These are phyloP conservation scores for Prunus salicina DNA, from an alignment of 306 rosid species.

Conservation along the genomic window DNA sequence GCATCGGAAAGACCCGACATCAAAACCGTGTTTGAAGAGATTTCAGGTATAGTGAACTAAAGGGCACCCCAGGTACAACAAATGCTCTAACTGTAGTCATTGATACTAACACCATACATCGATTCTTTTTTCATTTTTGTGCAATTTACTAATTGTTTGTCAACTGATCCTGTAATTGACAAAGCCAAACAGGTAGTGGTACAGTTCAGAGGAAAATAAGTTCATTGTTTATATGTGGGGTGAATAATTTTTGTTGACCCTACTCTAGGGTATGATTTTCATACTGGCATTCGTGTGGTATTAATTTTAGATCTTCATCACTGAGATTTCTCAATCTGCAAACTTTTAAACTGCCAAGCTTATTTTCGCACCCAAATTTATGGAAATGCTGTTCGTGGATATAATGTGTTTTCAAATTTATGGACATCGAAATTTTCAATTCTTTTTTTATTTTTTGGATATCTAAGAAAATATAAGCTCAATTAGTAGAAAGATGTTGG, in stretches of 20 bases:
- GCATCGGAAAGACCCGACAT: constrained; percentile 81
- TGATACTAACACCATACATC: constrained; percentile 29
- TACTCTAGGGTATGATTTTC: neutral
- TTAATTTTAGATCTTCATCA: neutral
- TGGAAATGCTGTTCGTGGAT: no score
- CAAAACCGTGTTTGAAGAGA: constrained; percentile 58
- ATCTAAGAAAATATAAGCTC: no score
- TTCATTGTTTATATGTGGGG: neutral
- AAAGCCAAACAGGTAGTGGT: neutral
- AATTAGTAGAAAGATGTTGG: no score
- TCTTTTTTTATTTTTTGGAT: no score
- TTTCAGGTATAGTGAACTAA: constrained; percentile 43
- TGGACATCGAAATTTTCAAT: no score
- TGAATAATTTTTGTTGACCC: neutral
- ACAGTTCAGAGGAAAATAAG: neutral
- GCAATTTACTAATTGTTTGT: neutral
- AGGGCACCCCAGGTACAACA: constrained; percentile 6
- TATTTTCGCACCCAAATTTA: no score
- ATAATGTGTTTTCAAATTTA: no score
- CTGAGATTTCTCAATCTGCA: no score
- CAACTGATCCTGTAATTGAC: neutral
- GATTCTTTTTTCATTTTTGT: neutral
- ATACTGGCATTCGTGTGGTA: neutral
- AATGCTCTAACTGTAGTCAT: constrained; percentile 26
- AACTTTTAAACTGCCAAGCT: no score